Percentiles rank a stretch among this genome's conserved stretches.
Conservation (phyloP, 208 protist genomes). For the Leishmania major region DNA sequence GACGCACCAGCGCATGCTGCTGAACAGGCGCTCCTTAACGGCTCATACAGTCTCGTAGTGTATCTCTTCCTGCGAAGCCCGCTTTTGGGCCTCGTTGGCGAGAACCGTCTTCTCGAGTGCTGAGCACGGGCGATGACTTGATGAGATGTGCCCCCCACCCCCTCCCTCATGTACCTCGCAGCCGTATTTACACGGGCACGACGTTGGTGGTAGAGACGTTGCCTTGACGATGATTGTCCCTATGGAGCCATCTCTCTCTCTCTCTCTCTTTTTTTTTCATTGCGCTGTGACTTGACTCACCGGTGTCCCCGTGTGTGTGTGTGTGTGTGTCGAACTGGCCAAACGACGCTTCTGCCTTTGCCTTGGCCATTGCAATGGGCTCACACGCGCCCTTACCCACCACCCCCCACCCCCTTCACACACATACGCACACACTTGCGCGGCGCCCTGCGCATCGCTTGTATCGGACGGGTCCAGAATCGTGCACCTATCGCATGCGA, state of each 20-base stretch:
- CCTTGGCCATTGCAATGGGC: neutral
- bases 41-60: neutral
- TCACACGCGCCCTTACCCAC: neutral
- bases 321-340: neutral
- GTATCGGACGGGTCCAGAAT: neutral
- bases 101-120: neutral
- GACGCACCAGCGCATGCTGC: neutral
- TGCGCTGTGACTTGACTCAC: neutral
- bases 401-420: neutral
- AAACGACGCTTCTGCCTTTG: neutral
- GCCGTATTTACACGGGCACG: neutral
- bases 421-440: neutral
- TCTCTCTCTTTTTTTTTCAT: neutral
- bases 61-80: neutral
- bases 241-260: neutral
- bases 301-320: neutral
- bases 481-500: conserved; percentile 12
- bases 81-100: neutral
- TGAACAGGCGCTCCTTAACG: neutral
- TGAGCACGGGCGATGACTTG: too few relatives aligned
- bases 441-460: neutral
- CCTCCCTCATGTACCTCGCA: neutral
- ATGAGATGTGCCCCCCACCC: neutral
- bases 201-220: neutral
- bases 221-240: neutral